Evolutionary conservation across 2,329 filamentous ascomycete species (phyloP).

Genomic region (Aspergillus udagawae): DNA sequence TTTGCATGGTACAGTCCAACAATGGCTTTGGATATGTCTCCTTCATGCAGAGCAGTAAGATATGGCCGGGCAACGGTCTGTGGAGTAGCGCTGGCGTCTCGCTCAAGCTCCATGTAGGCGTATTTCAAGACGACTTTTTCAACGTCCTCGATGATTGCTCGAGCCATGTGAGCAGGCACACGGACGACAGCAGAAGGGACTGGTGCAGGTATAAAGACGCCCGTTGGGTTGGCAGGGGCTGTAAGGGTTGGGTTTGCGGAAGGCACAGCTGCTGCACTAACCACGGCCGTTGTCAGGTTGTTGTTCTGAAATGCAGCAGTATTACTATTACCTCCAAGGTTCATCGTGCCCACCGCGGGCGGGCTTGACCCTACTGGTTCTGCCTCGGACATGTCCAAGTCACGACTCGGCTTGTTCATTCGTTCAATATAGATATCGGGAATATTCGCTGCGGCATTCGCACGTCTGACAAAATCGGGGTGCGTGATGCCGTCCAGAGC

Average conservation of each 20-base stretch:
- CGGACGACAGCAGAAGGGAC: neutral
- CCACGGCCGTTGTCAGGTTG: neutral
- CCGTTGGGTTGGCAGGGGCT: neutral
- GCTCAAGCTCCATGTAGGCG: conserved; percentile 28
- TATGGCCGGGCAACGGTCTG: conserved; percentile 4
- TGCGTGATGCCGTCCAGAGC: neutral
- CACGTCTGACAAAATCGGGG: conserved; percentile 10
- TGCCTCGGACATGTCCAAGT: neutral
- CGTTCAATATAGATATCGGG: conserved; percentile 13
- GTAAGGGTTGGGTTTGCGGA: neutral
- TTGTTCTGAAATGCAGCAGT: neutral
- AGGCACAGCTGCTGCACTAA: neutral
- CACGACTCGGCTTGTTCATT: conserved; percentile 6
- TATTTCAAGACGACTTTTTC: conserved; percentile 24
- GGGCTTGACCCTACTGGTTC: neutral
- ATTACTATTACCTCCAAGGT: neutral
- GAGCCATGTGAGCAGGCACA: neutral
- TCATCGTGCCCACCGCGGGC: neutral
- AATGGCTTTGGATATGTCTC: conserved; percentile 17
- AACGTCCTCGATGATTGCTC: conserved; percentile 16
- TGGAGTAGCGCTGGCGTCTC: conserved; percentile 20
- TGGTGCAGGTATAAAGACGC: neutral
- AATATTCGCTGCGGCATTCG: conserved; percentile 2
- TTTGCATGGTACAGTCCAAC: conserved; percentile 13
- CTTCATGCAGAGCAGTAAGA: conserved; percentile 8